Evolutionary conservation across 202 grass and related monocot genomes (phyloP).

Genomic region (Schoenoplectus triqueter): DNA sequence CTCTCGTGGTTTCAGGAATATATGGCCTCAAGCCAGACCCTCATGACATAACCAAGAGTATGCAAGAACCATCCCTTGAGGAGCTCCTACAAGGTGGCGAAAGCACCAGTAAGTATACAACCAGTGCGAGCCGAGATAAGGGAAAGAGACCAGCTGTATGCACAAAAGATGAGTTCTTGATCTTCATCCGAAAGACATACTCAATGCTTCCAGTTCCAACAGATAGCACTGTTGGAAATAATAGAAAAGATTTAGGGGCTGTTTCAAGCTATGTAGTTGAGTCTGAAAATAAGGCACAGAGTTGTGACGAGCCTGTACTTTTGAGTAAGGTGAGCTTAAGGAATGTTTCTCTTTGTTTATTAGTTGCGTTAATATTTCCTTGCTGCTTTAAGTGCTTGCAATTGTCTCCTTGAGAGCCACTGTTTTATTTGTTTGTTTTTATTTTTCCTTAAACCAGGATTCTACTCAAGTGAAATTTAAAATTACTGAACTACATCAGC

Average conservation of each 20-base stretch:
- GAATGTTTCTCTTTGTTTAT: slow-evolving; percentile 34
- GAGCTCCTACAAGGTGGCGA: slow-evolving; percentile 62
- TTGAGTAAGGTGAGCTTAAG: slow-evolving; percentile 54
- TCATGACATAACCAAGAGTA: slow-evolving; percentile 74
- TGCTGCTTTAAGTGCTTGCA: neutral
- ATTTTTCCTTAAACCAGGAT: slow-evolving; percentile 50
- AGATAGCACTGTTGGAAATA: slow-evolving; percentile 44
- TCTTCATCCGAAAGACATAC: slow-evolving; percentile 69
- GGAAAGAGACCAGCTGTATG: slow-evolving; percentile 57
- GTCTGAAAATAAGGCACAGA: slow-evolving; percentile 59
- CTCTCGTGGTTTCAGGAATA: slow-evolving; percentile 62
- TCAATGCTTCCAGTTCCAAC: slow-evolving; percentile 63
- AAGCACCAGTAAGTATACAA: slow-evolving; percentile 70
- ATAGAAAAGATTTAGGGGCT: slow-evolving; percentile 52
- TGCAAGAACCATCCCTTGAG: slow-evolving; percentile 64
- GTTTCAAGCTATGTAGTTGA: slow-evolving; percentile 52
- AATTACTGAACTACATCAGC: slow-evolving; percentile 48
- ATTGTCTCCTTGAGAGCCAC: neutral
- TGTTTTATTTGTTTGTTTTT: slow-evolving; percentile 30
- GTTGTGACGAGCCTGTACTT: slow-evolving; percentile 48
- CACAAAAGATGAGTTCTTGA: slow-evolving; percentile 64
- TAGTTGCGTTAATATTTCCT: slow-evolving; percentile 6
- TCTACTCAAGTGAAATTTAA: slow-evolving; percentile 52
- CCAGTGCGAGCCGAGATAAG: slow-evolving; percentile 63
- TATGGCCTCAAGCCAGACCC: slow-evolving; percentile 77